A percentile compares a stretch with the other conserved stretches of the same genome.
Evolutionary conservation across 306 rosid species (phyloP).

Genomic region (Sophora flavescens): DNA sequence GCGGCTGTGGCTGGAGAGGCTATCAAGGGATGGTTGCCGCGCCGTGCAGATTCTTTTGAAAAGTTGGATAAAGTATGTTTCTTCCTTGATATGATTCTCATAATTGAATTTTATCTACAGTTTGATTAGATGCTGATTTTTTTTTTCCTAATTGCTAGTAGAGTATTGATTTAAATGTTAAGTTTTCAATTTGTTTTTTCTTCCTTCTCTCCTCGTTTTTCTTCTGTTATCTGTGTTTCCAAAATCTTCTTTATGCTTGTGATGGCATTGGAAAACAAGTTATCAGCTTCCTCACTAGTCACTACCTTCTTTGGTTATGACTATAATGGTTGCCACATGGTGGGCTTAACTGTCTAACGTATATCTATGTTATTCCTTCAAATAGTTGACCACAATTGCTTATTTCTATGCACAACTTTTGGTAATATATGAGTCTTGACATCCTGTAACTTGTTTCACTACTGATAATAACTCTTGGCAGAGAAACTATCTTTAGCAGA

Average conservation of each 20-base stretch:
- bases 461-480: background rate
- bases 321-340: background rate
- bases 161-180: slow-evolving; percentile 32
- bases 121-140: slow-evolving; percentile 33
- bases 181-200: background rate
- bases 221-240: slow-evolving; percentile 6
- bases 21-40: slow-evolving; percentile 93
- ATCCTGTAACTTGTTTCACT: background rate
- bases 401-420: slow-evolving; percentile 6
- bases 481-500: slow-evolving; percentile 21
- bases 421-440: background rate
- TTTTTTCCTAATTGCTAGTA: slow-evolving; percentile 21
- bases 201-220: background rate
- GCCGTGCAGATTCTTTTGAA: slow-evolving; percentile 97
- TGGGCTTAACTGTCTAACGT: background rate
- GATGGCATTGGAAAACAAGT: slow-evolving; percentile 15
- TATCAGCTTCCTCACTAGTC: background rate
- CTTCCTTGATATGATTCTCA: slow-evolving; percentile 39
- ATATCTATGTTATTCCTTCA: background rate
- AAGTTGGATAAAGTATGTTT: slow-evolving; percentile 89
- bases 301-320: slow-evolving; percentile 6
- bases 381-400: slow-evolving; percentile 9
- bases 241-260: slow-evolving; percentile 8
- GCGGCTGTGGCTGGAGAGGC: slow-evolving; percentile 99
- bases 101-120: slow-evolving; percentile 31